phyloP scores from a whole-genome alignment of 2,329 filamentous ascomycete genomes.

The Boeremia exigua region DNA sequence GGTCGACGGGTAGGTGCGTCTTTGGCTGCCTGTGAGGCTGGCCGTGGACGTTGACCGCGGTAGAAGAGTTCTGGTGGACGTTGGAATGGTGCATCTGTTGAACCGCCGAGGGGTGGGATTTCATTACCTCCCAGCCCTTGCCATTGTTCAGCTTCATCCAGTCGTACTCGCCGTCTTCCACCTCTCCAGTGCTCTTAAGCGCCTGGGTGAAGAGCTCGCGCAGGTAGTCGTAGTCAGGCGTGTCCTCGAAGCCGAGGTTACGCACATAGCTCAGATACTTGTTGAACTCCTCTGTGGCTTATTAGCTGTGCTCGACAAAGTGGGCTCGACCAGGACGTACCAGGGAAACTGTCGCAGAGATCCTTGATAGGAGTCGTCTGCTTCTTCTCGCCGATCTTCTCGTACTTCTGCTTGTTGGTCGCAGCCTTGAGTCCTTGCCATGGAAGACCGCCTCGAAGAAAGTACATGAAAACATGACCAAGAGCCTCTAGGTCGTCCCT shows the following conservation, averaged over 20 bases:
- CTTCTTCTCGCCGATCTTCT: slow-evolving; percentile 99
- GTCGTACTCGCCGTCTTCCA: slow-evolving; percentile 98
- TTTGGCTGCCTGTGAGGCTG: slow-evolving; percentile 68
- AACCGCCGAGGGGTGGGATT: slow-evolving; percentile 71
- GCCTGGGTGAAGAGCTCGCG: slow-evolving; percentile 96
- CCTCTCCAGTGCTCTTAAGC: slow-evolving; percentile 89
- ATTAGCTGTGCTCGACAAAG: slow-evolving; percentile 34
- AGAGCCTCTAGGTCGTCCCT: slow-evolving; percentile 92
- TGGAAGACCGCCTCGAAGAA: slow-evolving; percentile 68
- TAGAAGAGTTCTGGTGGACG: slow-evolving; percentile 78
- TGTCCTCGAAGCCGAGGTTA: slow-evolving; percentile 97
- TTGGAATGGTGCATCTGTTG: slow-evolving; percentile 78
- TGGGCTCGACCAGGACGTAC: slow-evolving; percentile 49
- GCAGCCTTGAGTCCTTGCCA: slow-evolving; percentile 74
- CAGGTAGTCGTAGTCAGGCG: slow-evolving; percentile 96
- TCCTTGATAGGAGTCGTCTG: slow-evolving; percentile 97
- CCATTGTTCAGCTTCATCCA: slow-evolving; percentile 98
- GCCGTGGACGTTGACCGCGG: slow-evolving; percentile 79
- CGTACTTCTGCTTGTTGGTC: slow-evolving; percentile 94
- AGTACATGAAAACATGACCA: slow-evolving; percentile 74
- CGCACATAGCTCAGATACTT: slow-evolving; percentile 97
- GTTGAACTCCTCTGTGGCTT: slow-evolving; percentile 80
- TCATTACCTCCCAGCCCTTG: slow-evolving; percentile 88
- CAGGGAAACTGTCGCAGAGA: slow-evolving; percentile 91
- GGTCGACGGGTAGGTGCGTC: slow-evolving; percentile 54